Evolutionary conservation across 1,284 basidiomycete genomes (phyloP).

Genomic region (Tausonia pullulans): DNA sequence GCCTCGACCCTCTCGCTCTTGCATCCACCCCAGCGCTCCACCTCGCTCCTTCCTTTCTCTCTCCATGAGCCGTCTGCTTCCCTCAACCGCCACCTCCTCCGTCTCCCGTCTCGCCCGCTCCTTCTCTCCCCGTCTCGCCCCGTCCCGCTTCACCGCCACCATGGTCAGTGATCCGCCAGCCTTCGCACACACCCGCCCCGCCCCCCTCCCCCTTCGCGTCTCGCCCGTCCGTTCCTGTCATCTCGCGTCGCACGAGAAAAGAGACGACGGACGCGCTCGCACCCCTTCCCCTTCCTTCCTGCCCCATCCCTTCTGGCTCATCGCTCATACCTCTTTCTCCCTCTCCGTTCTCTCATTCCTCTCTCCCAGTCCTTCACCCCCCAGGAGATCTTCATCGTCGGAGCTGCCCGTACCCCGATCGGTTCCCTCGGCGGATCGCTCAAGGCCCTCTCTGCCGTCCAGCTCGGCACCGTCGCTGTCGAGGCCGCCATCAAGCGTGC

Average conservation of each 20-base stretch:
- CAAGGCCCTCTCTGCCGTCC: slow-evolving; percentile 77
- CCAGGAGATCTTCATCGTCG: slow-evolving; percentile 86
- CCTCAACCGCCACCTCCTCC: neutral
- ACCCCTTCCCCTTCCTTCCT: neutral
- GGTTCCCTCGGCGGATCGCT: slow-evolving; percentile 85
- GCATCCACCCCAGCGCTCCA: no score
- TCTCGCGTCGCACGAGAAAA: no score
- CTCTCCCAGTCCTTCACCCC: slow-evolving; percentile 19
- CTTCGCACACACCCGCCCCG: neutral
- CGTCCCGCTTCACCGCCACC: neutral
- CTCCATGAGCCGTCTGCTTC: neutral
- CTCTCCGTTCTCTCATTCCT: neutral
- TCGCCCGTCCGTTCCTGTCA: neutral
- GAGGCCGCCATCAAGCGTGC: slow-evolving; percentile 78
- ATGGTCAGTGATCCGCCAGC: neutral
- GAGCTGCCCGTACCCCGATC: slow-evolving; percentile 87
- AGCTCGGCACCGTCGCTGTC: slow-evolving; percentile 79
- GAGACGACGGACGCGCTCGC: neutral
- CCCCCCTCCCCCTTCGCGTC: neutral
- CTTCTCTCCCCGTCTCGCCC: neutral
- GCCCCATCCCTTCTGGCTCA: neutral
- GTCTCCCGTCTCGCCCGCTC: neutral
- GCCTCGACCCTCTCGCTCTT: no score
- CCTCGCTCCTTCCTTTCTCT: neutral
- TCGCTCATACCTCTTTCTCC: neutral